Evolutionary conservation across 305 asterid species (phyloP), one percentile per base, ranked within the genome.

Genomic region (Petunia hybrid): DNA sequence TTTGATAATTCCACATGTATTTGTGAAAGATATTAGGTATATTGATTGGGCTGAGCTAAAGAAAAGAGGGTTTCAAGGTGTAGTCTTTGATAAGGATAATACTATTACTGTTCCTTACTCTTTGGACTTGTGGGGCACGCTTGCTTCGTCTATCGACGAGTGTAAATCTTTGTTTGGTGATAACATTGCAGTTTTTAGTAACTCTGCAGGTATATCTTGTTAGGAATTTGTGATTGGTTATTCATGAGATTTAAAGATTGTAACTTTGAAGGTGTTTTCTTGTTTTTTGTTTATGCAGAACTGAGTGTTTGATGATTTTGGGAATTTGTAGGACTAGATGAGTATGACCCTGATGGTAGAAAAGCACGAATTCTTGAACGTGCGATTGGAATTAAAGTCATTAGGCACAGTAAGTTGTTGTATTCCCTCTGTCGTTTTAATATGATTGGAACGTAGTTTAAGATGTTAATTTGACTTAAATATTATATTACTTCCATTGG

Each of bases 11-110:
- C 98, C 97, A 0, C 95, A 94, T 84, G 93, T 90, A 60, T 77
- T 79, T 9, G 98, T 91, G 80, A 92, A 90, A 31, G 98, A 93
- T 83, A 91, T 96, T 31, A 86, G 97, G 86, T 86, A 89, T 39
- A 84, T 93, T 83, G 93, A 96, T 89, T 94, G 97, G 99, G 87
- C 77, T 53, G 93, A 91, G 90, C 87, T 96, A 83, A 96, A 91
- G 82, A 88, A 81, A 4, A 89, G 87, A 73, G 98, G 98, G 6
- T 93, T 96, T 82, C 74, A 89, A 89, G 99, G 98, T 59, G 98
- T 96, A 8, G 95, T 96, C 35, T 96, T 96, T 83, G 98, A 96
- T 61, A 96, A 96, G 91, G 99, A 96, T 79, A 96, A 96, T 78
- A 96, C 98, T 1, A 85, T 96, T 63, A 94, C 98, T 3, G 91